phyloP scores from a whole-genome alignment of 139 green algal genomes.

The Picochlorum sp. region DNA sequence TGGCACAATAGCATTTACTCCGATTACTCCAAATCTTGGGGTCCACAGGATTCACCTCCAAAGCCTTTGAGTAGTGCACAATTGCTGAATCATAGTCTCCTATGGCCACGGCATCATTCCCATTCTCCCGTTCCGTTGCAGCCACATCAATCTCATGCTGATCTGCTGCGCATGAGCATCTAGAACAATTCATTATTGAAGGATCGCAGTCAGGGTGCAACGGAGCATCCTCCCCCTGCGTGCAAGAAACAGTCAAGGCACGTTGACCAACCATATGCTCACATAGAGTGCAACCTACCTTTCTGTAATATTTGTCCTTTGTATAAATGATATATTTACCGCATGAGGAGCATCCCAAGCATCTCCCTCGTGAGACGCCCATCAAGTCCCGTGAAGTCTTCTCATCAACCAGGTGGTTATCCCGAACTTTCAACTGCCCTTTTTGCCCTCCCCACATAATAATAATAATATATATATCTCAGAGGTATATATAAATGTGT shows the following conservation, averaged over 20 bases:
- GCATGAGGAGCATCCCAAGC: constrained; percentile 1
- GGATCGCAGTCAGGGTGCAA: constrained; percentile 29
- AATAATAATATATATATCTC: too few relatives aligned
- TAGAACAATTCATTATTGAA: constrained; percentile 24
- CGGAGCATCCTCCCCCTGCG: not conserved
- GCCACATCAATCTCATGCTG: constrained; percentile 13
- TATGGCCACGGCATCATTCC: constrained; percentile 23
- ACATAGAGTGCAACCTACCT: too few relatives aligned
- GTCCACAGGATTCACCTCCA: not conserved
- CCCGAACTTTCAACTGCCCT: not conserved
- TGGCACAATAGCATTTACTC: constrained; percentile 20
- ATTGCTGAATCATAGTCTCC: constrained; percentile 11
- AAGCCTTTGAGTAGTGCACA: constrained; percentile 21
- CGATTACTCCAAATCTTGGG: constrained; percentile 25
- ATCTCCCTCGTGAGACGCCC: constrained; percentile 9
- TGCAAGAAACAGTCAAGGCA: not conserved
- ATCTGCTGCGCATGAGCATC: constrained; percentile 26
- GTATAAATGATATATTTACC: constrained; percentile 16
- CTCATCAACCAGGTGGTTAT: constrained; percentile 10
- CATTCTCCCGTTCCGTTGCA: constrained; percentile 13
- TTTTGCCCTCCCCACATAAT: too few relatives aligned
- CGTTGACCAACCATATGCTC: too few relatives aligned
- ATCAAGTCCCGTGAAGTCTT: constrained; percentile 16
- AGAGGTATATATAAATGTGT: too few relatives aligned
- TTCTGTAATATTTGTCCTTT: not conserved